Base-by-base conservation (phyloP, 2,329 filamentous ascomycete species). In the Colletotrichum spaethianum region DNA sequence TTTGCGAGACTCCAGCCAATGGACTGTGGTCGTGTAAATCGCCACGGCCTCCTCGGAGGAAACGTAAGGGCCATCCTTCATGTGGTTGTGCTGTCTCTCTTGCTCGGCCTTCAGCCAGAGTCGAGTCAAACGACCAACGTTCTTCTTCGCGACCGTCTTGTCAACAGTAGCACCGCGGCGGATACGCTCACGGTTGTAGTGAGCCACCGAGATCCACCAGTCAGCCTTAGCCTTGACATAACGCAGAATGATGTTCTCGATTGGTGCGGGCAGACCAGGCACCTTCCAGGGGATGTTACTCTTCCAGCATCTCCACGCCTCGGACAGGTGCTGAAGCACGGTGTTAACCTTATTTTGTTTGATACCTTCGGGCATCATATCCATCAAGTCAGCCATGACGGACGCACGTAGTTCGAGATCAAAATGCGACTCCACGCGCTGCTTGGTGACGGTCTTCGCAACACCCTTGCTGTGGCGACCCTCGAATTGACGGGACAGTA, bases 261-360 rank as follows among this genome's bases (percentile, higher is more conserved):
- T 98, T 0, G 96, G 96, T 18, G 97, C 97, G 50, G 96, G 96
- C 73, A 99, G 84, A 46, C 96, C 97, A 63, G 96, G 96, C 3
- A 99, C 96, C 86, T 99, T 99, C 96, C 96, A 99, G 0, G 96
- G 96, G 76, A 99, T 99, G 79, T 99, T 99, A 84, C 95, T 98
- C 92, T 99, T 99, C 96, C 96, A 99, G 86, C 96, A 99, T 85
- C 96, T 91, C 96, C 96, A 99, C 18, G 96, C 96, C 85, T 99
- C 96, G 0, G 96, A 98, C 52, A 99, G 85, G 88, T 99, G 97
- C 79, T 98, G 96, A 65, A 99, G 86, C 55, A 99, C 96, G 1
- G 95, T 98, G 82, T 99, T 98, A 82, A 99, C 95, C 85, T 99
- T 99, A 86, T 96, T 99, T 81, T 99, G 96, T 83, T 98, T 98